Evolutionary conservation across 306 rosid species (phyloP).

Genomic region (Inga laurina): DNA sequence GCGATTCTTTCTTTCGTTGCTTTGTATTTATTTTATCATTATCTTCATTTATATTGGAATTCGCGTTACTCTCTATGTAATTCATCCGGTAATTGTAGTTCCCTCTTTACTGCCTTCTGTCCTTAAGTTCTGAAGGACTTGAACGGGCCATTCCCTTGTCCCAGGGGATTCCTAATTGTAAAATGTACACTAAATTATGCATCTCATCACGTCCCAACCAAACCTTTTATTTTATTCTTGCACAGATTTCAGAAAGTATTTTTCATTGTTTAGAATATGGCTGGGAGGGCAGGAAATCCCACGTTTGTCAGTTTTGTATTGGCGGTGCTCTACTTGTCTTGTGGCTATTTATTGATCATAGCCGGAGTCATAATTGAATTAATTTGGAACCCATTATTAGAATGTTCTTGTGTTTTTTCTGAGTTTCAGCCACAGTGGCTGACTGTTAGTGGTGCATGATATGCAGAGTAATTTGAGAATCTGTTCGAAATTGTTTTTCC

Average conservation of each 20-base stretch:
- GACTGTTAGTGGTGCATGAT: not conserved
- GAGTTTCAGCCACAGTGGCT: not conserved
- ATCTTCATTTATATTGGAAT: constrained; percentile 16
- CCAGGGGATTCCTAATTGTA: not conserved
- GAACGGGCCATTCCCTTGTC: not conserved
- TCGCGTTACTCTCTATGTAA: not conserved
- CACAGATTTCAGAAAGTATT: not conserved
- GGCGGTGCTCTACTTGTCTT: not conserved
- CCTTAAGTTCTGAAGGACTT: not conserved
- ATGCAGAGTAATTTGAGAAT: not conserved
- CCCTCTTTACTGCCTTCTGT: not conserved
- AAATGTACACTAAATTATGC: not conserved
- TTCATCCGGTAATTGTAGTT: not conserved
- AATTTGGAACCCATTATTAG: not conserved
- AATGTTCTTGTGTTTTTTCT: not conserved
- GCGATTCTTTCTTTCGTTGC: not conserved
- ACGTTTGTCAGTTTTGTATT: not conserved
- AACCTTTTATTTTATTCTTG: not conserved
- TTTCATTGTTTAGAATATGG: not conserved
- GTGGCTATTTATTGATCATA: not conserved
- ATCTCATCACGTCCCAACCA: not conserved
- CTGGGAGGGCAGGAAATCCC: not conserved
- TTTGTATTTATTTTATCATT: constrained; percentile 1
- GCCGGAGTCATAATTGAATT: not conserved
- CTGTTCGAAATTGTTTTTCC: not conserved